These are phyloP conservation scores for Sclerotinia trifoliorum DNA, from an alignment of 2,329 filamentous ascomycete species.

Conservation along the genomic window DNA sequence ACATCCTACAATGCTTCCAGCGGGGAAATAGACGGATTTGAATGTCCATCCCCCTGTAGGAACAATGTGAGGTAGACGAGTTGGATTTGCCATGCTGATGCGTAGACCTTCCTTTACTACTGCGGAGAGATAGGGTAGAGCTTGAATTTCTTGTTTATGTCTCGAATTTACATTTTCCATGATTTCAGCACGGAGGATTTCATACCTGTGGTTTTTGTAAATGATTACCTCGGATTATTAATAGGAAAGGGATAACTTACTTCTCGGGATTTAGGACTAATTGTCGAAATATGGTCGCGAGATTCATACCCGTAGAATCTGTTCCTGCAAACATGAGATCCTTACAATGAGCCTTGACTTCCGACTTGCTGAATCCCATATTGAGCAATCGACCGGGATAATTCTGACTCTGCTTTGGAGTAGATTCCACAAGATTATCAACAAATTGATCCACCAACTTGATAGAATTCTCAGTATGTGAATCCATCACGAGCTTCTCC, in stretches of 20 bases:
- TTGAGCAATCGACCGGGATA: slow-evolving; percentile 51
- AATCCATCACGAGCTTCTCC: slow-evolving; percentile 42
- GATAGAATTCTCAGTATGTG: slow-evolving; percentile 40
- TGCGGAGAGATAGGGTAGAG: slow-evolving; percentile 47
- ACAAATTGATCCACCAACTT: slow-evolving; percentile 47
- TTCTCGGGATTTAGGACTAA: slow-evolving; percentile 45
- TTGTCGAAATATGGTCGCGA: slow-evolving; percentile 49
- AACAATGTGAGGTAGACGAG: slow-evolving; percentile 49
- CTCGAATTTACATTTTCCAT: slow-evolving; percentile 29
- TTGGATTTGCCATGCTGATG: slow-evolving; percentile 52
- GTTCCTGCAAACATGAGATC: slow-evolving; percentile 56
- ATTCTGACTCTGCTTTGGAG: slow-evolving; percentile 42
- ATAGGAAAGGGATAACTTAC: slow-evolving; percentile 34
- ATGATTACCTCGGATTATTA: not conserved
- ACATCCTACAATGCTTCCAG: slow-evolving; percentile 47
- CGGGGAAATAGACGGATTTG: slow-evolving; percentile 42
- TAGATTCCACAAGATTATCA: slow-evolving; percentile 40
- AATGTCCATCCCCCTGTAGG: slow-evolving; percentile 38
- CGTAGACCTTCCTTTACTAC: slow-evolving; percentile 52
- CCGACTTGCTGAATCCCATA: slow-evolving; percentile 44
- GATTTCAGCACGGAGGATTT: slow-evolving; percentile 42
- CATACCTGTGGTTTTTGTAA: slow-evolving; percentile 34
- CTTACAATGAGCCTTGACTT: slow-evolving; percentile 52
- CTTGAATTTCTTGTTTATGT: slow-evolving; percentile 38
- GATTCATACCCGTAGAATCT: slow-evolving; percentile 52